A percentile compares a stretch with the other conserved stretches of the same genome.
phyloP scores from a whole-genome alignment of 257 asterid genomes.

The Craterostigma plantagineum region DNA sequence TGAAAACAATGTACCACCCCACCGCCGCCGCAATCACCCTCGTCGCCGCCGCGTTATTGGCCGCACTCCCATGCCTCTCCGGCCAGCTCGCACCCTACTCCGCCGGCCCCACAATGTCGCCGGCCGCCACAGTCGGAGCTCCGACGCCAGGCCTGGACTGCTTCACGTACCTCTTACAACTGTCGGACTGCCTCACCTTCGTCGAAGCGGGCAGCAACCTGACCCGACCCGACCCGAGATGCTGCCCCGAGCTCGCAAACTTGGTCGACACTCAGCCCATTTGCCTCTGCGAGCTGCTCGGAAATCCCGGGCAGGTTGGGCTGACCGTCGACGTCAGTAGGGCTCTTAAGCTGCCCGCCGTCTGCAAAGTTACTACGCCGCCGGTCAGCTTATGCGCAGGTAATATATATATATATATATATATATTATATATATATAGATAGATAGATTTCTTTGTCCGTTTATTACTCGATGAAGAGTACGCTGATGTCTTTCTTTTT shows the following conservation, averaged over 20 bases:
- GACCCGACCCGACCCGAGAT: conserved; percentile 39
- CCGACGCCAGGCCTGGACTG: conserved; percentile 25
- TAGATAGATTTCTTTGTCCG: too few relatives aligned
- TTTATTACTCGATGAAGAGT: too few relatives aligned
- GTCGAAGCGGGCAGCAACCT: conserved; percentile 40
- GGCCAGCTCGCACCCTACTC: conserved; percentile 6
- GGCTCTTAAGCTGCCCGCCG: conserved; percentile 42
- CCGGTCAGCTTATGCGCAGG: conserved; percentile 44
- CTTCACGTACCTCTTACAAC: conserved; percentile 13
- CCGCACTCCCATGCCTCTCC: conserved; percentile 9
- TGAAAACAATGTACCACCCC: too few relatives aligned
- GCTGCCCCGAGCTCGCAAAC: conserved; percentile 49
- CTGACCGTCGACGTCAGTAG: conserved; percentile 18
- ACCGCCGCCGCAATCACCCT: neutral
- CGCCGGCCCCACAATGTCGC: conserved; percentile 5
- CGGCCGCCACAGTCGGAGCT: conserved; percentile 8
- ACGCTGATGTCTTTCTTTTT: too few relatives aligned
- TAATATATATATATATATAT: conserved; percentile 6
- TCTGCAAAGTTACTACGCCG: conserved; percentile 37
- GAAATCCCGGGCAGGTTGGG: conserved; percentile 23
- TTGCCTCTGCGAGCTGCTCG: conserved; percentile 51
- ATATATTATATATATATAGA: too few relatives aligned
- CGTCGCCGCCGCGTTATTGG: conserved; percentile 4
- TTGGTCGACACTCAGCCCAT: conserved; percentile 37
- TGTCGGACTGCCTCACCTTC: conserved; percentile 45